Conservation (phyloP, 2,329 filamentous ascomycete species). For the Penicillium sp. region DNA sequence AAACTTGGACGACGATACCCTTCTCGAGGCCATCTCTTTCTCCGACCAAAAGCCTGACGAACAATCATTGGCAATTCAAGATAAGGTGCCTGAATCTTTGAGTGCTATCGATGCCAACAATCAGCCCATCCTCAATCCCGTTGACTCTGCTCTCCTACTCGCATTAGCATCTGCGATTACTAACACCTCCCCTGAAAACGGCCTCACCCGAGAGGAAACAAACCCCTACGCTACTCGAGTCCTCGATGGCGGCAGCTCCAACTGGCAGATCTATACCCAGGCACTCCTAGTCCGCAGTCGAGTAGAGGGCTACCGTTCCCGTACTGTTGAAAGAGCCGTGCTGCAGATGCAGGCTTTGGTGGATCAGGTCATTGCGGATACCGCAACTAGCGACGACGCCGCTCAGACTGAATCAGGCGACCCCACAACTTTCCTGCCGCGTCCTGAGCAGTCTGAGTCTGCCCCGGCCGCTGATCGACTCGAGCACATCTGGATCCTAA, state of each 20-base stretch:
- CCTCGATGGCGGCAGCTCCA: constrained; percentile 76
- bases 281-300: constrained; percentile 79
- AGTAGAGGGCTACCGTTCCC: constrained; percentile 76
- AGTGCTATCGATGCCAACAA: constrained; percentile 61
- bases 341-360: constrained; percentile 90
- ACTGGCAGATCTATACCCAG: constrained; percentile 97
- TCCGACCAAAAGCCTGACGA: constrained; percentile 46
- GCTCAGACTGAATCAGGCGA: constrained; percentile 34
- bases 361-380: constrained; percentile 89
- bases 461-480: constrained; percentile 65
- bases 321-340: constrained; percentile 80
- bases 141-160: constrained; percentile 85
- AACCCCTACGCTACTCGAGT: constrained; percentile 84
- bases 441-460: constrained; percentile 64
- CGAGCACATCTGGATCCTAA: constrained; percentile 72
- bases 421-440: constrained; percentile 71
- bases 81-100: constrained; percentile 54
- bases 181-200: constrained; percentile 75
- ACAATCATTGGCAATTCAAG: constrained; percentile 31
- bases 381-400: constrained; percentile 42
- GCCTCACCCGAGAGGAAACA: constrained; percentile 85
- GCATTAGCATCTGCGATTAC: constrained; percentile 73
- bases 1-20: constrained; percentile 80
- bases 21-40: constrained; percentile 81
- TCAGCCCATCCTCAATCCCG: constrained; percentile 69